phyloP scores from a whole-genome alignment of 352 stramenopile species.

The Paralagenidium karlingii region DNA sequence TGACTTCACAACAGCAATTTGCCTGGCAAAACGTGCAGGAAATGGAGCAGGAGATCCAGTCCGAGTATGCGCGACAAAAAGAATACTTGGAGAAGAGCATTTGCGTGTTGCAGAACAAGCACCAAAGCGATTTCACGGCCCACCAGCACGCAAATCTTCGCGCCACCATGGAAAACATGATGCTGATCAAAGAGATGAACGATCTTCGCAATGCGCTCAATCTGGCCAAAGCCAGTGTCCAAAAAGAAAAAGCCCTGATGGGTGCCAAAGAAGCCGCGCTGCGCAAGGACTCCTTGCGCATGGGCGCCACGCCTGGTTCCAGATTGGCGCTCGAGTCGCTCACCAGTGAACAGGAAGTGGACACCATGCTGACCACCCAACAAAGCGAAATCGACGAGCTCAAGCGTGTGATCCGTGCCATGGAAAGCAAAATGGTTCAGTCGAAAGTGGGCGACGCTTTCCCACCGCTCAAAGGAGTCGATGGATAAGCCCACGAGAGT shows the following conservation, averaged over 20 bases:
- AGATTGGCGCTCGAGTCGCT: conserved; percentile 2
- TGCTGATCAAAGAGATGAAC: conserved; percentile 91
- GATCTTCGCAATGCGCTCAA: conserved; percentile 69
- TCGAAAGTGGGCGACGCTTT: conserved; percentile 9
- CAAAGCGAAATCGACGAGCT: conserved; percentile 63
- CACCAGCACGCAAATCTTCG: conserved; percentile 53
- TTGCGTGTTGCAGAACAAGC: conserved; percentile 80
- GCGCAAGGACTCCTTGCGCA: neutral
- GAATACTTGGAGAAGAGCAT: conserved; percentile 90
- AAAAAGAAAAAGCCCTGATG: conserved; percentile 55
- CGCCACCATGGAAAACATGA: conserved; percentile 75
- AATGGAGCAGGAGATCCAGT: conserved; percentile 55
- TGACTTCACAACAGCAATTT: no score
- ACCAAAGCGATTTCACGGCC: conserved; percentile 51
- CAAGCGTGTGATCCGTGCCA: conserved; percentile 54
- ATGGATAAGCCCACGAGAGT: conserved; percentile 16
- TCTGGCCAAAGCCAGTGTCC: conserved; percentile 57
- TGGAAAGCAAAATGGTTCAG: conserved; percentile 44
- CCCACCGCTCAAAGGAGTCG: conserved; percentile 26
- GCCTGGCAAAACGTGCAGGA: conserved; percentile 16
- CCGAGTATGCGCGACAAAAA: conserved; percentile 85
- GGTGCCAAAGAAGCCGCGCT: conserved; percentile 8
- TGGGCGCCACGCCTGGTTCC: neutral
- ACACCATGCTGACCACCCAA: conserved; percentile 41
- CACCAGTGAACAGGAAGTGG: conserved; percentile 16